Base-by-base conservation (phyloP, 352 stramenopile species). In the Stephanocyclus meneghinianus region DNA sequence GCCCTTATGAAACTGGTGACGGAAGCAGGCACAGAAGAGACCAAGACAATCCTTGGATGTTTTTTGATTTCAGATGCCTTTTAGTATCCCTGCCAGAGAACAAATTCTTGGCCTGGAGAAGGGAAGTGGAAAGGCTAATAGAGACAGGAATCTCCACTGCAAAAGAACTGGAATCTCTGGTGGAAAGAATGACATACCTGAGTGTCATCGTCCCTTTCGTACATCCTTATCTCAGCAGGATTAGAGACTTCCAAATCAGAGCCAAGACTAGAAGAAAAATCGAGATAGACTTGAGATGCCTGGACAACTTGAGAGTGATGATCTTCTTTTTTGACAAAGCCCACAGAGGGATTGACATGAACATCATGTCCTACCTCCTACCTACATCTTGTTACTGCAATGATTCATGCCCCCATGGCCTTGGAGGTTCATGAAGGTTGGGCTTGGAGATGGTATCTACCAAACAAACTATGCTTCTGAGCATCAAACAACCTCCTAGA, bases 401-500 rank as follows among this genome's bases (percentile, higher is more conserved):
- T 50, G 76, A 88, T 60, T 93, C 80, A 2, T 84, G 71, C 26
- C 85, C 65, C 35, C 15, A 72, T 26, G 76, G 69, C 1, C 48
- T 92, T 2, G 84, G 66, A 18, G 77, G 62, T 4, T 37, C 86
- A 55, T 2, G 71, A 75, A 35, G 92, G 74, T 42, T 91, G 83
- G 45, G 95, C 78, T 56, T 95, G 88, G 51, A 90, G 91, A 80
- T 97, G 92, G 11, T 91, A 89, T 48, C 96, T 78, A 29, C 91
- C 95, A 53, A 96, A 71, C 63, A 90, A 96, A 37, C 94, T 94
- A 45, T 5, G 75, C 76, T 45, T 92, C 88, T 74, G 95, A 96
- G 70, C 95, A 89, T 65, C 93, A 65, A 87, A 98, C 96, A 70
- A 90, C 70, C 35, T 81, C 18, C 60, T 89, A 35, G 71, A 89